Conservation (phyloP, 192 early-diverging fungal species). For the Backusella liffmaniae region DNA sequence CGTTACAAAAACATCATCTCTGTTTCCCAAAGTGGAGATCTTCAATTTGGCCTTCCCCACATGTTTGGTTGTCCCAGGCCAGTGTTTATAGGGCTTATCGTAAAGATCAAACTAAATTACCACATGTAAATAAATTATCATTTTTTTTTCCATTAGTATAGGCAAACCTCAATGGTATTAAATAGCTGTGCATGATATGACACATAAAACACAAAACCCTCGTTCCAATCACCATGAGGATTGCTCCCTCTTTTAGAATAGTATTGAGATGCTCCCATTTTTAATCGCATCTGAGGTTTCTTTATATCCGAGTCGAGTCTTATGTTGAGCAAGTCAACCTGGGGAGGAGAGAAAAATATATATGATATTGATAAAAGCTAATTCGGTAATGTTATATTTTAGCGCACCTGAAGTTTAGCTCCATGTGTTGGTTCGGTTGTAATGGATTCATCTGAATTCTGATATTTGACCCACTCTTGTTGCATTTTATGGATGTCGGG, state of each 20-base stretch:
- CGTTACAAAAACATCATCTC: slow-evolving; percentile 33
- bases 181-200: slow-evolving; percentile 76
- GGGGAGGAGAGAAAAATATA: background rate
- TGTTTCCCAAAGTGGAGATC: slow-evolving; percentile 21
- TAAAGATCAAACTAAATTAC: slow-evolving; percentile 29
- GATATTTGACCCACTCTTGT: slow-evolving; percentile 13
- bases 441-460: slow-evolving; percentile 9
- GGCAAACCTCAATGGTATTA: slow-evolving; percentile 53
- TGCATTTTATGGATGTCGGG: slow-evolving; percentile 23
- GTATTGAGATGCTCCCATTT: slow-evolving; percentile 29
- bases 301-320: slow-evolving; percentile 4
- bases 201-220: slow-evolving; percentile 67
- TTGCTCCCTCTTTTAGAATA: slow-evolving; percentile 39
- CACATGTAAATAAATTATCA: background rate
- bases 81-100: slow-evolving; percentile 21
- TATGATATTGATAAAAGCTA: background rate
- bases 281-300: slow-evolving; percentile 19
- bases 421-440: slow-evolving; percentile 2
- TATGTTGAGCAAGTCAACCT: slow-evolving; percentile 30
- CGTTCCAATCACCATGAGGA: slow-evolving; percentile 67
- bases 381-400: background rate
- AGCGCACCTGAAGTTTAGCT: background rate
- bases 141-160: background rate
- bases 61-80: slow-evolving; percentile 18
- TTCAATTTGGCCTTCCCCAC: slow-evolving; percentile 29